Evolutionary conservation across 2,329 filamentous ascomycete species (phyloP).

Genomic region (Hymenoscyphus scutula): DNA sequence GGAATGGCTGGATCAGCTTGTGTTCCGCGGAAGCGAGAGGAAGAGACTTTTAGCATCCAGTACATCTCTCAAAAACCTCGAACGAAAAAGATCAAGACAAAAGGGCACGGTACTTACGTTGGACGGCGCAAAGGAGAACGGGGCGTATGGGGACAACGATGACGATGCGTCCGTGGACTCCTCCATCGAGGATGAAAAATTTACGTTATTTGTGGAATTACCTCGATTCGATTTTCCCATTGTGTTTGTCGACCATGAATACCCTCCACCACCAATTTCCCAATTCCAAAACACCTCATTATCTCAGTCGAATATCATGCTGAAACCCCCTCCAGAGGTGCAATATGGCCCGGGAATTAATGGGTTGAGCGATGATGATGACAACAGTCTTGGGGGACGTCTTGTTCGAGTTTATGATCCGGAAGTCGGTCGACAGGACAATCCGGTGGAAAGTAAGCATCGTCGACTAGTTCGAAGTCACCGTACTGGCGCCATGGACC

Average conservation of each 20-base stretch:
- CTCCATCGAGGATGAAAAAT: constrained; percentile 53
- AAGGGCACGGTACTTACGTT: constrained; percentile 37
- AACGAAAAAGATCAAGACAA: constrained; percentile 43
- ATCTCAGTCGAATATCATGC: constrained; percentile 65
- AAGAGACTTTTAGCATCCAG: constrained; percentile 63
- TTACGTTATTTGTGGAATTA: constrained; percentile 85
- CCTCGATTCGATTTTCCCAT: constrained; percentile 94
- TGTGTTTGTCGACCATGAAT: constrained; percentile 92
- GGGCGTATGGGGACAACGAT: constrained; percentile 40
- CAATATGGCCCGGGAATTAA: constrained; percentile 89
- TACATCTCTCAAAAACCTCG: constrained; percentile 58
- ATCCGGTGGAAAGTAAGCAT: constrained; percentile 94
- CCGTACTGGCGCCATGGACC: constrained; percentile 89
- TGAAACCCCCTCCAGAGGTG: constrained; percentile 83
- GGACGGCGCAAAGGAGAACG: constrained; percentile 26
- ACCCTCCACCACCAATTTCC: constrained; percentile 79
- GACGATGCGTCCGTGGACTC: constrained; percentile 37
- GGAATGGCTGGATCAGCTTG: constrained; percentile 93
- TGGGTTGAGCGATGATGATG: constrained; percentile 52
- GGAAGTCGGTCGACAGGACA: constrained; percentile 83
- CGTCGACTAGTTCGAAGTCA: constrained; percentile 84
- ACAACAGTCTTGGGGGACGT: constrained; percentile 51
- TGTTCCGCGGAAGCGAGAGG: constrained; percentile 87
- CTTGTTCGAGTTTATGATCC: constrained; percentile 90
- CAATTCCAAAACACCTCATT: constrained; percentile 63